Evolutionary conservation across 768 basidiomycete genomes (phyloP), one percentile per base, ranked within the genome.

Genomic region (Kwoniella sp.): DNA sequence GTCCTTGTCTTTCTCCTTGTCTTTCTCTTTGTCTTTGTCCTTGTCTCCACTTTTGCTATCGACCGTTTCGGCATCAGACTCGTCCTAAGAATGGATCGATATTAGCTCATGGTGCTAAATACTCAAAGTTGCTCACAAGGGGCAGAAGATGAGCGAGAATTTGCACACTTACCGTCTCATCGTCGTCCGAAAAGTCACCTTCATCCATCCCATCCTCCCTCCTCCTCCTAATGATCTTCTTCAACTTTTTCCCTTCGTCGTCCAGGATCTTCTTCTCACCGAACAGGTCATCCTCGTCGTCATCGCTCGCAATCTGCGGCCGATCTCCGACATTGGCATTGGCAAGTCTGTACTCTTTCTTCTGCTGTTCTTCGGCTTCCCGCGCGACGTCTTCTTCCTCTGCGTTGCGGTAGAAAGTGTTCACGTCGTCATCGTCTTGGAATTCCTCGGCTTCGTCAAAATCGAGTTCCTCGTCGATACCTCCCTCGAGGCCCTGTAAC

Each of bases 361-460:
- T 75, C 34, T 69, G 67, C 23, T 61, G 65, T 31, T 75, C 75
- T 71, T 77, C 50, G 51, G 58, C 47, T 47, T 53, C 51, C 58
- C 71, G 73, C 4, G 72, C 72, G 30, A 72, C 72, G 29, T 73
- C 76, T 38, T 75, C 76, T 55, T 77, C 76, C 7, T 77, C 70
- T 28, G 55, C 70, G 55, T 77, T 67, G 2, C 72, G 66, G 30
- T 77, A 72, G 68, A 77, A 75, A 1, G 71, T 73, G 54, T 75
- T 75, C 61, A 65, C 63, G 57, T 77, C 76, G 30, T 77, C 76
- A 52, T 77, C 76, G 64, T 77, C 76, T 51, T 75, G 73, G 53
- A 77, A 77, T 22, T 73, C 67, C 30, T 77, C 76, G 31, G 68
- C 69, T 20, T 61, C 66, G 51, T 77, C 76, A 31, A 69, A 77